Base-by-base conservation (phyloP, 768 basidiomycete genomes). In the Mycena galericulata region DNA sequence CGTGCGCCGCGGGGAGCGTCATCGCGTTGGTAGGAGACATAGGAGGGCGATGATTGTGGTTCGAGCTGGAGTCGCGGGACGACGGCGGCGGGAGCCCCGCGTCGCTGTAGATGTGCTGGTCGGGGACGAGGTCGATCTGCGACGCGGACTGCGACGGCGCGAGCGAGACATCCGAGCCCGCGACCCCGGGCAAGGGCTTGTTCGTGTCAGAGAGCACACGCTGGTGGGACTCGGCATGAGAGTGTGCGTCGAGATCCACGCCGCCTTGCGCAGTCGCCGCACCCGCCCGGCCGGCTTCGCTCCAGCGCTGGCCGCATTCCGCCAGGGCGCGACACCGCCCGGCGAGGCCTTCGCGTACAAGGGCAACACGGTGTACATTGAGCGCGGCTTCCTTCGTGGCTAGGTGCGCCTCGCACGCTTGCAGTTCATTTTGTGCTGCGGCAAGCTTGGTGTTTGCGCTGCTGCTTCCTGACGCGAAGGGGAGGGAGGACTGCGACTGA, bases 141-240 rank as follows among this genome's bases (percentile, higher is more conserved):
- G 92, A 93, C 2, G 90, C 90, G 3, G 91, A 92, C 69, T 92
- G 92, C 8, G 92, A 93, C n/a, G 91, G 92, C 0, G 88, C 86
- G 68, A 92, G 80, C 2, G 91, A 89, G 17, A 86, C 75, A 75
- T 90, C 88, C 60, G 89, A 88, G 5, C 75, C 75, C 62, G 78
- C 46, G 63, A 71, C 66, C 41, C 79, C 68, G n/a, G 77, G 72
- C 8, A 74, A 71, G 1, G 80, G 80, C 67, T 79, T 78, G 50
- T 64, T 69, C n/a, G 63, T 34, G 32, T 62, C 53, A 45, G 70
- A 51, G 30, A 47, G 36, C 4, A 46, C 18, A 41, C 43, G 63
- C 5, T 5, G 43, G 1, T 26, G 27, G 38, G 57, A n/a, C 29
- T 40, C 50, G 26, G 20, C 32, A 14, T 36, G 34, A 24, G 24